Conservation (phyloP, 1,284 basidiomycete genomes). For the Trametes versicolor region DNA sequence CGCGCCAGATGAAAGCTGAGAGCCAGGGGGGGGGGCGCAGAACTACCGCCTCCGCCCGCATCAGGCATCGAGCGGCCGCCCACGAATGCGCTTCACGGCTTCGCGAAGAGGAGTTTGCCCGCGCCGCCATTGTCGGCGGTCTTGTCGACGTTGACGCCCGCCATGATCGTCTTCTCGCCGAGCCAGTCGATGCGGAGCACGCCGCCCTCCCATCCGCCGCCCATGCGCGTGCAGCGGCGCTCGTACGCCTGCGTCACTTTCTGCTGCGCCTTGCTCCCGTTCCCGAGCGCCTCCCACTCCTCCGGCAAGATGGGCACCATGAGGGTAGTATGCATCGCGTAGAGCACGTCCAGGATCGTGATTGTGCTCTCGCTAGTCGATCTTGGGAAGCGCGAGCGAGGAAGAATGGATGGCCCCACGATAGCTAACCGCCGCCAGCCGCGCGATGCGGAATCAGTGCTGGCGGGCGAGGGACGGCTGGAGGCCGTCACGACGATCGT, state of each 20-base stretch:
- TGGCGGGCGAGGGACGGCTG: conserved; percentile 35
- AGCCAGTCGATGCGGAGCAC: conserved; percentile 76
- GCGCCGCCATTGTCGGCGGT: conserved; percentile 49
- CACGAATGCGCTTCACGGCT: conserved; percentile 42
- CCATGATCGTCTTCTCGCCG: conserved; percentile 64
- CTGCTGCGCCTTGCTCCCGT: conserved; percentile 60
- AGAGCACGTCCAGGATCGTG: conserved; percentile 71
- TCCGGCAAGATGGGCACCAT: conserved; percentile 62
- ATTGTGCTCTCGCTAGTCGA: conserved; percentile 48
- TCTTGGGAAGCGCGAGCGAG: conserved; percentile 35
- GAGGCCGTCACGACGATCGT: conserved; percentile 54
- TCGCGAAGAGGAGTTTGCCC: conserved; percentile 60
- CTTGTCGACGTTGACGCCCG: conserved; percentile 71
- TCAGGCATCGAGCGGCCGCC: not conserved
- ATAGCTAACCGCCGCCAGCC: conserved; percentile 43
- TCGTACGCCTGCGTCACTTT: conserved; percentile 71
- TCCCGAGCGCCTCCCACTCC: conserved; percentile 71
- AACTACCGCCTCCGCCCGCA: not conserved
- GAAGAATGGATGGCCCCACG: conserved; percentile 41
- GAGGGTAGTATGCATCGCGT: conserved; percentile 66
- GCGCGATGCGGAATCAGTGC: conserved; percentile 40
- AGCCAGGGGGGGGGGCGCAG: not conserved
- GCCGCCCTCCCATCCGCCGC: conserved; percentile 74
- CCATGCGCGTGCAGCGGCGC: conserved; percentile 64
- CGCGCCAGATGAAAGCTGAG: conserved; percentile 8